A percentile compares a stretch with the other conserved stretches of the same genome.
phyloP scores from a whole-genome alignment of 495 filamentous ascomycete genomes.

The Aspergillus avenaceus region DNA sequence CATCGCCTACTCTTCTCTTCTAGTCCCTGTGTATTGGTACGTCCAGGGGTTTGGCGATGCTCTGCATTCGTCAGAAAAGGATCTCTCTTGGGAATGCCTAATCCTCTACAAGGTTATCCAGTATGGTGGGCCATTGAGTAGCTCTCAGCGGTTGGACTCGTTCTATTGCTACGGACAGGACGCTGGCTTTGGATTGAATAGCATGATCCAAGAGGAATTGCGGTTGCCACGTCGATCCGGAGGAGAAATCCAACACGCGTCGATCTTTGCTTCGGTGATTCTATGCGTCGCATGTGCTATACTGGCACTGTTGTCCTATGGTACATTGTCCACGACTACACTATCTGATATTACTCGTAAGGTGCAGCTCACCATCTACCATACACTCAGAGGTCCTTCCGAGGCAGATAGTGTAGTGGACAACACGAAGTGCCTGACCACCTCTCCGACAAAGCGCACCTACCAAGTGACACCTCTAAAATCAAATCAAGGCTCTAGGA shows the following conservation, averaged over 20 bases:
- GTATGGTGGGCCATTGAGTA: background rate
- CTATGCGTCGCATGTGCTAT: background rate
- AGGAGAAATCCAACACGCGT: slow-evolving; percentile 4
- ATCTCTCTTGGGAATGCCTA: slow-evolving; percentile 1
- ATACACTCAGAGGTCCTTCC: too few relatives aligned
- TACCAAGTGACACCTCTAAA: background rate
- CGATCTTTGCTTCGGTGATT: slow-evolving; percentile 1
- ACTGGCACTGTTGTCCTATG: background rate
- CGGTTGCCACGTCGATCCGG: background rate
- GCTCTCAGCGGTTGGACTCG: background rate
- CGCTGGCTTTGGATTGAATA: slow-evolving; percentile 1
- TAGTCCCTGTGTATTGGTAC: background rate
- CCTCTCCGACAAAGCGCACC: background rate
- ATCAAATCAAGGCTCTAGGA: too few relatives aligned
- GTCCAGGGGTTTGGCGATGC: background rate
- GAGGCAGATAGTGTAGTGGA: too few relatives aligned
- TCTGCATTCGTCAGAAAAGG: background rate
- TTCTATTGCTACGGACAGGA: slow-evolving; percentile 9
- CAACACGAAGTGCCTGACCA: too few relatives aligned
- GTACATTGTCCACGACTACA: background rate
- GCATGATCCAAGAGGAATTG: background rate
- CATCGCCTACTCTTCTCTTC: background rate
- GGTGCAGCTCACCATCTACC: background rate
- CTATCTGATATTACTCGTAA: background rate
- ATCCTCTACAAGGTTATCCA: background rate